These are phyloP conservation scores for Cochlearia excelsa DNA, from an alignment of 345 rosid genomes.

Conservation along the genomic window DNA sequence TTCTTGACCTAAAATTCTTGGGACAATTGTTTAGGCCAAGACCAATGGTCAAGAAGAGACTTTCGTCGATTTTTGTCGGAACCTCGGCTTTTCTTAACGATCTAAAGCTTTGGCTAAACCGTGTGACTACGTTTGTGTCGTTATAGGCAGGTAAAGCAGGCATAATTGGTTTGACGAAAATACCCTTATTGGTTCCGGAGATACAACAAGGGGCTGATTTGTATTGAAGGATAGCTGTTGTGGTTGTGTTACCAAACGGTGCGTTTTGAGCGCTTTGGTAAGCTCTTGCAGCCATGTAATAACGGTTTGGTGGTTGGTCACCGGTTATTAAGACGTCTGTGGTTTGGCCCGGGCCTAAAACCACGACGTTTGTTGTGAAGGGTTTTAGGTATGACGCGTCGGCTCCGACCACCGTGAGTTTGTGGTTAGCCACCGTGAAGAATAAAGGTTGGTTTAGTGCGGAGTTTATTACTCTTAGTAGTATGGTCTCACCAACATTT, in stretches of 20 bases:
- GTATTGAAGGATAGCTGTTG: conserved; percentile 92
- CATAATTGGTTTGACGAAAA: conserved; percentile 49
- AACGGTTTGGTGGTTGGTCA: conserved; percentile 61
- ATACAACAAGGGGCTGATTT: conserved; percentile 69
- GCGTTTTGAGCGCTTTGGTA: conserved; percentile 80
- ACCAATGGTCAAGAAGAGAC: conserved; percentile 65
- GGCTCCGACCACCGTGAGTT: conserved; percentile 79
- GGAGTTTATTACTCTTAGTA: conserved; percentile 82
- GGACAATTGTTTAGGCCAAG: conserved; percentile 82
- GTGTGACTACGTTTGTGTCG: conserved; percentile 70
- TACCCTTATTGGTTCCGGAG: conserved; percentile 36
- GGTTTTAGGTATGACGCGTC: conserved; percentile 84
- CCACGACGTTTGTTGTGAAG: conserved; percentile 67
- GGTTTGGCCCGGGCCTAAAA: conserved; percentile 95
- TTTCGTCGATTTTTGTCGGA: conserved; percentile 69
- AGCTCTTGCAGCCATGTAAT: conserved; percentile 84
- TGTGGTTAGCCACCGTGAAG: conserved; percentile 81
- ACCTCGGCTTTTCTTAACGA: conserved; percentile 53
- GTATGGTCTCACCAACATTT: conserved; percentile 73
- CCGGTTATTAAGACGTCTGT: conserved; percentile 84
- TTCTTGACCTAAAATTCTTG: conserved; percentile 37
- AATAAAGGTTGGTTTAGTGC: conserved; percentile 80
- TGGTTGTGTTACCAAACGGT: conserved; percentile 79
- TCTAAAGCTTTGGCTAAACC: conserved; percentile 49
- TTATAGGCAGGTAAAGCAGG: conserved; percentile 73